Base-by-base conservation (phyloP, 306 rosid genomes). In the Cucumis hystrix region DNA sequence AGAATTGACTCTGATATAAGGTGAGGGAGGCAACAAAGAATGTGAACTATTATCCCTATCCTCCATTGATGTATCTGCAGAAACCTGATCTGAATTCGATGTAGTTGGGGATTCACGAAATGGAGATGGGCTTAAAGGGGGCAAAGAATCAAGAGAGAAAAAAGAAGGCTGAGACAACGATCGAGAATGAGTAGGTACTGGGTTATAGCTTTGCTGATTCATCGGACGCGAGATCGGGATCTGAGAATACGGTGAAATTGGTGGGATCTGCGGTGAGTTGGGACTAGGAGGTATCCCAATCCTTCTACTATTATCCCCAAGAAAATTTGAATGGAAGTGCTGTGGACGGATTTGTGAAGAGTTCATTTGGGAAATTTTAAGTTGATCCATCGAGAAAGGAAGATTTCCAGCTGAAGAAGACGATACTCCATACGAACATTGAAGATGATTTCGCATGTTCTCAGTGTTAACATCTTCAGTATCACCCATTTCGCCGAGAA, bases 171-270 rank as follows among this genome's bases (percentile, higher is more conserved):
- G 98, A 1, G 98, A 94, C 56, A 91, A 86, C 61, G 97, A 94
- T 85, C 98, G 90, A 3, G 94, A 85, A 83, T 94, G 97, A 15
- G 86, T 77, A 7, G 96, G 89, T 40, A 89, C 85, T 20, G 85
- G 85, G 75, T 80, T 83, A 76, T 67, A 83, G 81, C 51, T 87
- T 63, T 82, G 87, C 77, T 83, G 93, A 72, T 83, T 83, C 75
- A 82, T 41, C 14, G 85, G 85, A 52, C 96, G 84, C 11, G 93
- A 79, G 70, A 87, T 86, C 11, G 96, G 92, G 95, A 94, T 91
- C 97, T 94, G 97, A 18, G 98, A 94, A 78, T 87, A 91, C 0
- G 97, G 97, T 0, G 96, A 94, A 85, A 91, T 76, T 57, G 98
- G 98, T 3, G 94, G 96, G 85, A 91, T 89, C 91, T 88, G 98